Evolutionary conservation across 768 basidiomycete genomes (phyloP), one percentile per base, ranked within the genome.

Genomic region (Tylopilus plumbeoviolaceoides): DNA sequence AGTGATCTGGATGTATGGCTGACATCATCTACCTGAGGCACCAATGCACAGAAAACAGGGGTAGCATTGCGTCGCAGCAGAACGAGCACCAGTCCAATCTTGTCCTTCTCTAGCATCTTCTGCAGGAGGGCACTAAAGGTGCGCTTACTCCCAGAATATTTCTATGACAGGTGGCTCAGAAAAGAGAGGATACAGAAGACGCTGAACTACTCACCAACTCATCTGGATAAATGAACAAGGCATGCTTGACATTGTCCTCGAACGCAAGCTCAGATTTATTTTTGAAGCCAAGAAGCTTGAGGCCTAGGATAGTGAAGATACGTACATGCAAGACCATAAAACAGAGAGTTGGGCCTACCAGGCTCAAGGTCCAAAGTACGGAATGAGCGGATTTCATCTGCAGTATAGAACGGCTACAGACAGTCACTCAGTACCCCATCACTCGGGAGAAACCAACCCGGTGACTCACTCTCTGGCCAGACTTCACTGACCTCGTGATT

Each of bases 271-370:
- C 78, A 6, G 69, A 69, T 12, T 77, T 78, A 48, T 86, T 76
- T 65, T 94, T 93, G 75, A 98, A 98, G 5, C 97, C 97, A 25
- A 99, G 82, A 5, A 99, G 82, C 67, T 87, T 93, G 64, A 99
- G 81, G 11, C 85, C 92, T 91, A 53, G 25, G 46, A 4, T 14
- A 20, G 5, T 23, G 28, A 44, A 18, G 23, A 31, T 4, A 25
- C 55, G 15, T 18, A 23, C 9, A 46, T 46, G 15, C 4, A 47
- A 51, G 28, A 33, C 11, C 21, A 20, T 21, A 1, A 14, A 28
- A 9, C 5, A 33, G 11, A 12, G 45, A 20, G 14, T 20, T 36
- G 11, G 64, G 75, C 44, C 58, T 43, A 89, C 91, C 81, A 55
- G 93, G 87, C 59, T 87, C 79, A 23, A 89, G 71, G 20, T 85